These are phyloP conservation scores for Dioscorea zingiberensis DNA, from an alignment of 106 monocot genomes.

Conservation along the genomic window DNA sequence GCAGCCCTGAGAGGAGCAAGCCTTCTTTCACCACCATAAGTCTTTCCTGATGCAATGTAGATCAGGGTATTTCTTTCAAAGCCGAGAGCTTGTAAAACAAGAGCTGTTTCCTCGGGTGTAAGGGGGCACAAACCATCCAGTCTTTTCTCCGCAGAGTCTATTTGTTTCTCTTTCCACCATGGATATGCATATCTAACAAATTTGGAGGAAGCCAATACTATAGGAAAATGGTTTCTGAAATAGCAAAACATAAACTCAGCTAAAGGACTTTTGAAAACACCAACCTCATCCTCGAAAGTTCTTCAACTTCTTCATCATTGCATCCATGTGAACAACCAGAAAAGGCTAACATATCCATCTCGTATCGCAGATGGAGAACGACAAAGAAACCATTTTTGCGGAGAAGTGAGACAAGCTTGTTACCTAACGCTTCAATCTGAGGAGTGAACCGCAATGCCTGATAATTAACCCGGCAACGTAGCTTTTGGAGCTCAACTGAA, in stretches of 20 bases:
- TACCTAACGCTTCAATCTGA: conserved; percentile 60
- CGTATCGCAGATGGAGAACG: conserved; percentile 88
- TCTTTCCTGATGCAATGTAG: conserved; percentile 89
- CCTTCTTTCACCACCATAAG: conserved; percentile 76
- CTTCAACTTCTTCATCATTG: conserved; percentile 53
- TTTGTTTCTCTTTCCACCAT: conserved; percentile 99
- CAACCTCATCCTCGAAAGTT: conserved; percentile 80
- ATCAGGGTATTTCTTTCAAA: conserved; percentile 50
- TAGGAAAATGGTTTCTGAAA: too few species aligned
- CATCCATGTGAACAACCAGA: conserved; percentile 90
- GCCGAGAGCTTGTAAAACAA: conserved; percentile 68
- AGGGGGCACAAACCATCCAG: conserved; percentile 83
- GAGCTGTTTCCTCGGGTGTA: conserved; percentile 80
- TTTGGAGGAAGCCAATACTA: too few species aligned
- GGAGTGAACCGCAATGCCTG: conserved; percentile 70
- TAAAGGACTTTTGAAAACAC: too few species aligned
- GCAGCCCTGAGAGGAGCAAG: conserved; percentile 39
- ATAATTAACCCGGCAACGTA: conserved; percentile 87
- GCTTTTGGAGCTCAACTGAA: conserved; percentile 49
- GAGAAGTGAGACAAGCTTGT: conserved; percentile 62
- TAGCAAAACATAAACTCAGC: too few species aligned
- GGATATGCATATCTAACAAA: conserved; percentile 63
- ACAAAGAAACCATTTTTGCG: conserved; percentile 48
- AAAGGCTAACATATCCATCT: conserved; percentile 97
- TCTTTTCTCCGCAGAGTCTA: conserved; percentile 70